Conservation (phyloP, 148 eudicot genomes). For the Rhododendron mucronatum region DNA sequence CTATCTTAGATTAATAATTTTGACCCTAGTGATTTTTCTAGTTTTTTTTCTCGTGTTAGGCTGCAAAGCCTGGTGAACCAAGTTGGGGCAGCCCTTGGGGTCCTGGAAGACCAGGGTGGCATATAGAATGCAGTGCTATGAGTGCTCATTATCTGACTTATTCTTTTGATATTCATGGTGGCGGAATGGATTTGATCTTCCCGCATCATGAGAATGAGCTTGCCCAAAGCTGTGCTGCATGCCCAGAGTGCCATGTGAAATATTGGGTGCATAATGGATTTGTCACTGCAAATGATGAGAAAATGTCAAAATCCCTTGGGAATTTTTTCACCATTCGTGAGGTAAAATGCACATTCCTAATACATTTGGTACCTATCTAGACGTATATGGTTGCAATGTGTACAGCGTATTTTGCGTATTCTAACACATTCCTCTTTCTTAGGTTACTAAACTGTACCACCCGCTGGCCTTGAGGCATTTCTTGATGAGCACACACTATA, state of each 20-base stretch:
- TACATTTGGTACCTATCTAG: neutral
- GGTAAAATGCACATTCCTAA: slow-evolving; percentile 32
- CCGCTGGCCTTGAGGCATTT: slow-evolving; percentile 88
- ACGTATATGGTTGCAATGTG: neutral
- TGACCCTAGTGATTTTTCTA: neutral
- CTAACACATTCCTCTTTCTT: slow-evolving; percentile 4
- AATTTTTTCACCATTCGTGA: slow-evolving; percentile 87
- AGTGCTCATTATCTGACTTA: slow-evolving; percentile 64
- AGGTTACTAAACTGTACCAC: slow-evolving; percentile 76
- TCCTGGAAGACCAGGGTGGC: slow-evolving; percentile 98
- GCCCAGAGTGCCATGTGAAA: slow-evolving; percentile 59
- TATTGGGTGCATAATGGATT: slow-evolving; percentile 93
- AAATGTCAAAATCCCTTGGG: slow-evolving; percentile 80
- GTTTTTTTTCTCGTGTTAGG: slow-evolving; percentile 22
- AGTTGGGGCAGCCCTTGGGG: slow-evolving; percentile 97
- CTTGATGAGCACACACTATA: slow-evolving; percentile 68
- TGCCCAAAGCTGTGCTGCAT: slow-evolving; percentile 92
- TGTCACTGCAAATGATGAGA: slow-evolving; percentile 69
- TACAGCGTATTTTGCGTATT: neutral
- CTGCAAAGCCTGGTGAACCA: slow-evolving; percentile 88
- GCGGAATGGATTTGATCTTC: slow-evolving; percentile 83
- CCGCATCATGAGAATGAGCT: slow-evolving; percentile 97
- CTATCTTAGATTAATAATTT: neutral
- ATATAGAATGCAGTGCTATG: slow-evolving; percentile 99
- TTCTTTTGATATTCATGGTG: slow-evolving; percentile 90